Conservation (phyloP, 148 eudicot species). For the Rhododendron mucronatum region DNA sequence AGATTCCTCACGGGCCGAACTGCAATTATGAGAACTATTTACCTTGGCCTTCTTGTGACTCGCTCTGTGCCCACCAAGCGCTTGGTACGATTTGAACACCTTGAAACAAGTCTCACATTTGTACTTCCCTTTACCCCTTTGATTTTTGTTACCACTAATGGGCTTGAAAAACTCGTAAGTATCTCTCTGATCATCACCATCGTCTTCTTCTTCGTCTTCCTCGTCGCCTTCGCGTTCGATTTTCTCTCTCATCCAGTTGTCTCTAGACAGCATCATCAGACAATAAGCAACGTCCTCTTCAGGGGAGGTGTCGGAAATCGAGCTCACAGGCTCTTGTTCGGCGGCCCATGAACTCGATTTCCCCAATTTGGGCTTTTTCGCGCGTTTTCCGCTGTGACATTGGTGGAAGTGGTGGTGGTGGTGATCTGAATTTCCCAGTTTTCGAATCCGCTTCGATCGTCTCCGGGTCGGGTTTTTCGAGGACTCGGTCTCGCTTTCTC, state of each 20-base stretch:
- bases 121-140: conserved; percentile 21
- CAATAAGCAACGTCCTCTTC: conserved; percentile 77
- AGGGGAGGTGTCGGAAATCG: conserved; percentile 44
- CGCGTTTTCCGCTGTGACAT: neutral
- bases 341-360: neutral
- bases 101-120: conserved; percentile 61
- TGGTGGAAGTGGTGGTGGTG: neutral
- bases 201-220: conserved; percentile 4
- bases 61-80: conserved; percentile 78
- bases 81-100: conserved; percentile 65
- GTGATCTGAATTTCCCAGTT: conserved; percentile 14
- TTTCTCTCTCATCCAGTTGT: conserved; percentile 34
- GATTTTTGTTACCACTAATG: neutral
- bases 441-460: conserved; percentile 40
- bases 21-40: neutral
- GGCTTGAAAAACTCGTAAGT: neutral
- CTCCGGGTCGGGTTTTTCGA: conserved; percentile 30
- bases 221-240: neutral
- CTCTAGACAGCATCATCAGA: conserved; percentile 69
- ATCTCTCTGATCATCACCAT: conserved; percentile 5
- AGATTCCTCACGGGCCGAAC: neutral
- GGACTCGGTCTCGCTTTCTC: conserved; percentile 61
- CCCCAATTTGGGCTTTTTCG: neutral
- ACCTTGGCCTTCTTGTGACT: conserved; percentile 55
- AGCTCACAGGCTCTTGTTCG: conserved; percentile 32